Base-by-base conservation (phyloP, 2,329 filamentous ascomycete genomes). In the Didymella keratinophila region DNA sequence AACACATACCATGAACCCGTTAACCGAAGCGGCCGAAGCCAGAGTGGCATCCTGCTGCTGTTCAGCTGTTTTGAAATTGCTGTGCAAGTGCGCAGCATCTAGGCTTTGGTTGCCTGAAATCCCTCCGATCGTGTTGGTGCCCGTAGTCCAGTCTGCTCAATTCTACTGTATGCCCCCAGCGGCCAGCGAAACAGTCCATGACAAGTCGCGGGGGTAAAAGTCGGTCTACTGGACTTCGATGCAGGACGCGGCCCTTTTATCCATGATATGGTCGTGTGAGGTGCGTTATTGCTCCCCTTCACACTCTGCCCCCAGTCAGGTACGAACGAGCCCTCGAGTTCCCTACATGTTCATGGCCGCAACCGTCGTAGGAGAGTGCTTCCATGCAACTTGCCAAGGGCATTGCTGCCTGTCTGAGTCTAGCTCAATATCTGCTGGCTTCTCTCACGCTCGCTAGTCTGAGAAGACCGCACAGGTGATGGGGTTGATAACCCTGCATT, bases 381-480 rank as follows among this genome's bases (percentile, higher is more conserved):
- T 63, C 60, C 65, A 60, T 64, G 62, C 59, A 64, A 62, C 55
- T 21, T 61, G 66, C 71, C 71, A 71, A 32, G 70, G 69, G 61
- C 66, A 66, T 58, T 52, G 23, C 51, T 64, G 67, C 56, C 69
- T 73, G 57, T 67, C 66, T 56, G 60, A 67, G 64, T 57, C 8
- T 58, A 49, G 44, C 63, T 65, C 57, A 48, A 68, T 63, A 61
- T 67, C 71, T 66, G 66, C 56, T 69, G 69, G 69, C 64, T 46
- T 72, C 70, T 67, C 66, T 65, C 64, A 69, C 67, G 32, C 63
- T 36, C 57, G 56, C 56, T 49, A 47, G 52, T 64, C 68, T 69
- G 53, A 70, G 39, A 70, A 70, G 65, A 63, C 44, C 28, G 58
- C 66, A 67, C 66, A 60, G 65, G 66, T 68, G 61, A 63, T 56